Evolutionary conservation across 495 filamentous ascomycete species (phyloP), one percentile per base, ranked within the genome.

Genomic region (Xylaria acuta): DNA sequence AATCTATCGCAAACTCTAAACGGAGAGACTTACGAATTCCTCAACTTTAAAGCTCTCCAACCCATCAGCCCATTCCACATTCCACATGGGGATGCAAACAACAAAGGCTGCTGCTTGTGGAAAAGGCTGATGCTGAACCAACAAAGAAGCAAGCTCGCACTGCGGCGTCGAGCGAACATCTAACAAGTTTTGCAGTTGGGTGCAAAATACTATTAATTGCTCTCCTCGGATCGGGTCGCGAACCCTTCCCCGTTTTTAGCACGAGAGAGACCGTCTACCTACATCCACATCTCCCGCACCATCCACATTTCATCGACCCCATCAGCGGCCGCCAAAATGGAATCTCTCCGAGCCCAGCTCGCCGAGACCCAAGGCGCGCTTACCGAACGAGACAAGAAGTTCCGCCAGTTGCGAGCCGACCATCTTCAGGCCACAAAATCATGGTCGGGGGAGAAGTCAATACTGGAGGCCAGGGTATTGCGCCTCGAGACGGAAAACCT

Each of bases 321-420:
- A 49, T 40, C 38, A 18, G 32, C 36, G 32, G 63, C 53, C 3
- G 14, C n/a, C 51, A 70, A 34, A 36, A 79, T 79, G 77, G 74
- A 79, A 8, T 64, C 75, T 51, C 62, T 79, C 34, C 75, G 77
- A 70, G 49, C 45, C 2, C 77, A 79, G 66, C 75, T 79, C 18
- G 56, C 60, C 41, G 75, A 77, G n/a, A 77, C 75, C 30, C 77
- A 79, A 60, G 72, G 71, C 38, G 74, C 71, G 27, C 75, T 76
- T 51, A 76, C 71, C 36, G 71, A 73, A 12, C 73, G 75, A 56
- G 68, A 71, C 41, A 32, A 51, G 9, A 75, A 76, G 32, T 68
- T 68, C 14, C 70, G 77, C 30, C 62, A 77, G 30, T 47, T 79
- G 43, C 60, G 67, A 30, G 77, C 64, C 30, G 71, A 72, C 1